Conservation (phyloP, 352 stramenopile species). For the Phytophthora chlamydospora region DNA sequence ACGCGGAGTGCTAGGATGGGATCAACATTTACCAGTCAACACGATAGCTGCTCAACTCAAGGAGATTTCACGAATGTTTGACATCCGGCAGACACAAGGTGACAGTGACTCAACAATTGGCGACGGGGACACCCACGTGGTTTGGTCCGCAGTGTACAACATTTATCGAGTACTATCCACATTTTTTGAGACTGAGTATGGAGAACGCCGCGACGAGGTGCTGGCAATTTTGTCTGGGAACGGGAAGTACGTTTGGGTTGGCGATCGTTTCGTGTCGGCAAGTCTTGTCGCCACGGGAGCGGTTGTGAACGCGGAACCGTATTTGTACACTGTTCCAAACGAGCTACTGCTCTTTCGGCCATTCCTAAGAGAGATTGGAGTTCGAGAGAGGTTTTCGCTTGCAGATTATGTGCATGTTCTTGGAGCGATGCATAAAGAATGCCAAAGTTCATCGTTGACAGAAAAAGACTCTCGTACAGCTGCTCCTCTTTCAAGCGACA, state of each 20-base stretch:
- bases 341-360: constrained; percentile 70
- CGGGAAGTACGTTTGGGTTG: constrained; percentile 67
- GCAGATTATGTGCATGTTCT: constrained; percentile 69
- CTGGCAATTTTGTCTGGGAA: constrained; percentile 46
- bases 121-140: constrained; percentile 39
- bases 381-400: constrained; percentile 61
- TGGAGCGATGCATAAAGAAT: constrained; percentile 57
- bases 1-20: constrained; percentile 53
- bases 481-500: constrained; percentile 45
- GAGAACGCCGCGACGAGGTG: constrained; percentile 30
- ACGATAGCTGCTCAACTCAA: constrained; percentile 60
- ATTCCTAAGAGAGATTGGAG: constrained; percentile 66
- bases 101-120: constrained; percentile 2
- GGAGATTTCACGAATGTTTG: constrained; percentile 51
- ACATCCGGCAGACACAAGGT: constrained; percentile 1
- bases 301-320: constrained; percentile 65
- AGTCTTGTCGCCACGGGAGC: constrained; percentile 58
- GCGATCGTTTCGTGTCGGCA: constrained; percentile 56
- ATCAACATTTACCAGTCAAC: constrained; percentile 39
- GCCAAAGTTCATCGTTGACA: constrained; percentile 14
- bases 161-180: constrained; percentile 62
- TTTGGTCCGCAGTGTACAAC: constrained; percentile 63
- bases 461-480: constrained; percentile 8
- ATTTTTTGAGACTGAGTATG: constrained; percentile 60
- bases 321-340: constrained; percentile 64